Base-by-base conservation (phyloP, 2,329 filamentous ascomycete species). In the Diaporthe eres region DNA sequence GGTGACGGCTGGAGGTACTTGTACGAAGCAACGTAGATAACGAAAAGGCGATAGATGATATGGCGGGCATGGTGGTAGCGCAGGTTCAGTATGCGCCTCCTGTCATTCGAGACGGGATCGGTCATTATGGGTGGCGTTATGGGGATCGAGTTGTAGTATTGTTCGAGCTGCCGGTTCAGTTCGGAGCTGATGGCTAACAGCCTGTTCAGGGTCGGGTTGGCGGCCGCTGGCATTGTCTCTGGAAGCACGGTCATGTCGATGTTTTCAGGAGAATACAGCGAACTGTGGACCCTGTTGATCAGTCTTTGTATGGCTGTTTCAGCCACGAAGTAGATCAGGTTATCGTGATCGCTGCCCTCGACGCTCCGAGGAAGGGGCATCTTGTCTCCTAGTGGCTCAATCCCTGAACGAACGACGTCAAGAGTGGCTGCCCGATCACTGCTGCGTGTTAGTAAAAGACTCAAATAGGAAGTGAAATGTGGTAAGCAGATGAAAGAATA, bases 41-140 rank as follows among this genome's bases (percentile, higher is more conserved):
- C 78, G 77, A 93, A 91, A 1, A 92, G 93, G 39, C 93, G 88
- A 80, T 94, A 88, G 75, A 94, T 93, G 79, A 95, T 90, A 78
- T 94, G 94, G 28, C 88, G 87, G 1, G 91, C 92, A 74, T 92
- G 92, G 79, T 93, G 94, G 81, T 94, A 95, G 79, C 94, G 94
- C 7, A 91, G 91, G 53, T 93, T 89, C 78, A 95, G 86, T n/a
- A 93, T 91, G 42, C 88, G 87, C 51, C 93, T 91, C 76, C 94
- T 92, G 76, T 94, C 89, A 3, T 84, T 83, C 1, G 91, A 85
- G 12, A 91, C 89, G 2, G 85, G 84, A 61, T 93, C 90, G 1
- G 82, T 81, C 68, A 93, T 92, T 17, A 89, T 82, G 0, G 79
- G 78, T 87, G 93, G 94, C 74, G 82, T 81, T 10, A 85, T 74